Conservation (phyloP, 2,329 filamentous ascomycete species). For the Alternaria panax region DNA sequence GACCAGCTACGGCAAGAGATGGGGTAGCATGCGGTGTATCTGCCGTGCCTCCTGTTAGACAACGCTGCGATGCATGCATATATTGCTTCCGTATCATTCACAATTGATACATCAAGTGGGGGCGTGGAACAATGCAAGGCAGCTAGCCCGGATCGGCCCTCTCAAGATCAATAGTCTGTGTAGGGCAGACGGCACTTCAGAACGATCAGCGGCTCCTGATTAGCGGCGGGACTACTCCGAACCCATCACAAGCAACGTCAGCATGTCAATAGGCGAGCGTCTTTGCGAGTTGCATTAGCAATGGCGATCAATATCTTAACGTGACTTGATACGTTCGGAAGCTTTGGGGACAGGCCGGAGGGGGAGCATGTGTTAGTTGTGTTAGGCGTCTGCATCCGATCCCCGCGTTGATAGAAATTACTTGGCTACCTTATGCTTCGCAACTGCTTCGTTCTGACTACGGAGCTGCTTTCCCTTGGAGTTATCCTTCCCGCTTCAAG, state of each 20-base stretch:
- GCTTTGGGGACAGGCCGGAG: not conserved
- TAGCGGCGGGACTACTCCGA: slow-evolving; percentile 6
- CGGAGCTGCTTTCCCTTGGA: not conserved
- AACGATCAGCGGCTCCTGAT: not conserved
- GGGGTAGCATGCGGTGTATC: slow-evolving; percentile 1
- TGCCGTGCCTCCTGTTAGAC: not conserved
- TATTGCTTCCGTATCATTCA: not conserved
- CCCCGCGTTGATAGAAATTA: slow-evolving; percentile 3
- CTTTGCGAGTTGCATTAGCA: slow-evolving; percentile 2
- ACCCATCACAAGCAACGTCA: not conserved
- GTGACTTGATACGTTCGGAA: slow-evolving; percentile 1
- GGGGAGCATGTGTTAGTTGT: not conserved
- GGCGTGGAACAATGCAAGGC: not conserved
- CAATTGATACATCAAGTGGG: not conserved
- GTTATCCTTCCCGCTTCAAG: not conserved
- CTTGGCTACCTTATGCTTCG: slow-evolving; percentile 7
- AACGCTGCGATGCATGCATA: not conserved
- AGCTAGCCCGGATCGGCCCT: not conserved
- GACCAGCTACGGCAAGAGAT: not conserved
- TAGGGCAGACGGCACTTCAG: not conserved
- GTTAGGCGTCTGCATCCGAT: not conserved
- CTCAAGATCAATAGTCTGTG: not conserved
- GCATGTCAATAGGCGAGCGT: not conserved
- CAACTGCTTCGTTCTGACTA: slow-evolving; percentile 1
- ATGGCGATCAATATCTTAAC: slow-evolving; percentile 6